Base-by-base conservation (phyloP, 179 eudicot species). In the Nepenthes alata region DNA sequence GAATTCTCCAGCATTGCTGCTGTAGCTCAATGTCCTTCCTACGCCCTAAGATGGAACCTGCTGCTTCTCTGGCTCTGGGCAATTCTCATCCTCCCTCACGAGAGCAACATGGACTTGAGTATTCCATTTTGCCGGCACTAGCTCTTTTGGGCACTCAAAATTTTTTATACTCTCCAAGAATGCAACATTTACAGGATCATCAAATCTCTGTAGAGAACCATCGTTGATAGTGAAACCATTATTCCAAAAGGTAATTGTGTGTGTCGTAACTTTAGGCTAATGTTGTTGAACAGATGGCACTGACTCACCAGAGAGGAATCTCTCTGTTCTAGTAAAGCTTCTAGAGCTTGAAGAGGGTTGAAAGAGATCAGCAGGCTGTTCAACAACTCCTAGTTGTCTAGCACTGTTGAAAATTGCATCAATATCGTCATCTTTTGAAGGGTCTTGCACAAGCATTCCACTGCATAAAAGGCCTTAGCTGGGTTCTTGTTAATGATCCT, bases 371-470 rank as follows among this genome's bases (percentile, higher is more conserved):
- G 58, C 67, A 37, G 85, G 74, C 62, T 72, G 74, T 66, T 74
- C 82, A n/a, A 62, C 67, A 60, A 80, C 86, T 59, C 85, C 93
- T 55, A 68, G 57, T 41, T 72, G 83, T 66, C 96, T 88, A 61
- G 87, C 90, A 61, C 77, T 83, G 65, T 76, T 70, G 47, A 90
- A 90, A 58, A 90, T 78, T 13, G 81, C 75, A 64, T 90, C 95
- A 64, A 80, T 87, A 70, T 79, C 72, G 69, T 70, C 77, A 47
- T 53, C 75, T 53, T 69, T 83, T 15, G 83, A 61, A 37, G 88
- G 93, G 75, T 81, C 97, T 75, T 84, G 88, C 57, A 88, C 94
- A 63, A 83, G 84, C 90, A 85, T 84, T 58, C 96, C 96, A 82
- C 95, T 91, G 80, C 66, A 69, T 2, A 37, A 2, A 13, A 15